Evolutionary conservation across 192 early-diverging fungal genomes (phyloP).

Genomic region (Piromyces finnis): DNA sequence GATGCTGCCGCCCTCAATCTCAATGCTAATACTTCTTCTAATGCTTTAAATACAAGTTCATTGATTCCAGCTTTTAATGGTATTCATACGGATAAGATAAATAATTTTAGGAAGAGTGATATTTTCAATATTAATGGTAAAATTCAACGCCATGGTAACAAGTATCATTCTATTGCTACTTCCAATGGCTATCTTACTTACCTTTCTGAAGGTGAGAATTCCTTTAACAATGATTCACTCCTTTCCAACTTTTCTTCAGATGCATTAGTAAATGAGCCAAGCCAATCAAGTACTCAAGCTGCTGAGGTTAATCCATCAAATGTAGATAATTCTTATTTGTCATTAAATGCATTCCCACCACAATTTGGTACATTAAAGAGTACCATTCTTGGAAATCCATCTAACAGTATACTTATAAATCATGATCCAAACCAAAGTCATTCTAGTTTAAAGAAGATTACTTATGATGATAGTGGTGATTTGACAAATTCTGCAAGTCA

Average conservation of each 20-base stretch:
- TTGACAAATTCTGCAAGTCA: neutral
- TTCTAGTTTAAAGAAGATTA: neutral
- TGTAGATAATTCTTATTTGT: neutral
- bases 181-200: neutral
- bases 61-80: neutral
- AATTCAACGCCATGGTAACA: too few relatives aligned
- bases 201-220: neutral
- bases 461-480: neutral
- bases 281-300: neutral
- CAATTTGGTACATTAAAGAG: neutral
- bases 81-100: neutral
- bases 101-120: neutral
- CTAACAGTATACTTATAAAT: neutral
- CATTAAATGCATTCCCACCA: neutral
- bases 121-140: neutral
- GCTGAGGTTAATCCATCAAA: neutral
- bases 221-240: neutral
- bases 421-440: neutral
- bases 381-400: neutral
- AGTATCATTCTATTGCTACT: neutral
- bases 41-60: neutral
- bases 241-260: neutral
- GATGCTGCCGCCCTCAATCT: neutral
- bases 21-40: neutral
- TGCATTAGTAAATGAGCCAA: neutral